Evolutionary conservation across 345 rosid genomes (phyloP).

Genomic region (Hypericum perforatum): DNA sequence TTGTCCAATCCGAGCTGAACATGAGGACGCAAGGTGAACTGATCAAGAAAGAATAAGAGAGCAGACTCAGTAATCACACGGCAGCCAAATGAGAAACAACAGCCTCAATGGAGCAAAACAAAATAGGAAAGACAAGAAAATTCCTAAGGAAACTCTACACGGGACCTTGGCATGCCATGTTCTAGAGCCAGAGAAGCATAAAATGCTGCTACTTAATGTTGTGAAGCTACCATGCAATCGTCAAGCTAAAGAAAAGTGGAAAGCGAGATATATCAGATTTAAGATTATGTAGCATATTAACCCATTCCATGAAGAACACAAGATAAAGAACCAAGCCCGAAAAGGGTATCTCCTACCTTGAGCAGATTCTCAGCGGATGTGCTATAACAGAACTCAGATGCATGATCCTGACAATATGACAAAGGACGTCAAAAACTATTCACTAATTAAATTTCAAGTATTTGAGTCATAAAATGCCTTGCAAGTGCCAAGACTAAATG

Average conservation of each 20-base stretch:
- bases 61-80: background rate
- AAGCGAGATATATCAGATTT: too few species aligned
- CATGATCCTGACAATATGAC: conserved; percentile 30
- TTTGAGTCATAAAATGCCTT: background rate
- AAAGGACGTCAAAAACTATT: conserved; percentile 13
- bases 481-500: background rate
- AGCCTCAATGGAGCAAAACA: too few species aligned
- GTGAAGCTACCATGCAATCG: too few species aligned
- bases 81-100: too few species aligned
- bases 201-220: too few species aligned
- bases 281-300: too few species aligned
- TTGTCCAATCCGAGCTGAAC: conserved; percentile 69
- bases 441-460: background rate
- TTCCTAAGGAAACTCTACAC: too few species aligned
- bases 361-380: conserved; percentile 85
- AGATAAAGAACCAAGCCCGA: too few species aligned
- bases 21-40: conserved; percentile 91
- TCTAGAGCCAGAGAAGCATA: too few species aligned
- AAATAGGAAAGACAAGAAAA: too few species aligned
- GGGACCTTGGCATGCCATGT: too few species aligned
- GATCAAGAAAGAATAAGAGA: conserved; percentile 11
- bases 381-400: conserved; percentile 26
- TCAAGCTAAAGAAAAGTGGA: too few species aligned
- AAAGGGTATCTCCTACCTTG: conserved; percentile 38
- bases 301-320: background rate